Evolutionary conservation across 2,329 filamentous ascomycete genomes (phyloP), one percentile per base, ranked within the genome.

Genomic region (Neocatenulostroma microsporum): DNA sequence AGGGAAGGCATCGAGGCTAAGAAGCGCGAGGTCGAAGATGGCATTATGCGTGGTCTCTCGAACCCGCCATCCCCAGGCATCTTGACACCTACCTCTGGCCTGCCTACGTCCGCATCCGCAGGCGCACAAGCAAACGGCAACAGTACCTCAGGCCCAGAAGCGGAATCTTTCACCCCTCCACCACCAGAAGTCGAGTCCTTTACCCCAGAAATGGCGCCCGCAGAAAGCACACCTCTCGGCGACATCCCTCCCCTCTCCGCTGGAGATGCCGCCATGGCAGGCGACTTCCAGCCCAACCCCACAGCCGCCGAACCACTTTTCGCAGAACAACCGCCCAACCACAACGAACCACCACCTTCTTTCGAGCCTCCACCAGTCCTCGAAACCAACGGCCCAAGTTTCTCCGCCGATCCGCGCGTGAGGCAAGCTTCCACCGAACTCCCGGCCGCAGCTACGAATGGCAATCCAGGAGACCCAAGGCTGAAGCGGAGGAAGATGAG

Each of bases 11-110:
- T 87, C 12, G 88, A 95, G 50, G 67, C 71, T 13, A 88, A 85
- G 63, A 94, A 93, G 61, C 78, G 80, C 35, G 82, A 91, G 31
- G 87, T 98, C 6, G 91, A 98, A 61, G 78, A 89, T 47, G 81
- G 78, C 32, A 96, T 98, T 49, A 86, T 98, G 74, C 78, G 82
- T 34, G 85, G 84, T 7, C 72, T 94, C 15, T 77, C 78, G 11
- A 73, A 76, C 1, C 73, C 78, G 7, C 67, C 75, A 8, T 63
- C 69, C 3, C 66, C 69, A 3, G 65, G 26, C 9, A 29, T 24
- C 5, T 67, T 7, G 61, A 68, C 32, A 55, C 68, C 49, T 43
- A 62, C 29, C 3, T 21, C 25, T 12, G 27, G 17, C 12, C 19
- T 27, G 8, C 17, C 21, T n/a, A 30, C 23, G 6, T 10, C 18